phyloP scores from a whole-genome alignment of 2,329 filamentous ascomycete genomes.

The Cladorrhinum sp. region DNA sequence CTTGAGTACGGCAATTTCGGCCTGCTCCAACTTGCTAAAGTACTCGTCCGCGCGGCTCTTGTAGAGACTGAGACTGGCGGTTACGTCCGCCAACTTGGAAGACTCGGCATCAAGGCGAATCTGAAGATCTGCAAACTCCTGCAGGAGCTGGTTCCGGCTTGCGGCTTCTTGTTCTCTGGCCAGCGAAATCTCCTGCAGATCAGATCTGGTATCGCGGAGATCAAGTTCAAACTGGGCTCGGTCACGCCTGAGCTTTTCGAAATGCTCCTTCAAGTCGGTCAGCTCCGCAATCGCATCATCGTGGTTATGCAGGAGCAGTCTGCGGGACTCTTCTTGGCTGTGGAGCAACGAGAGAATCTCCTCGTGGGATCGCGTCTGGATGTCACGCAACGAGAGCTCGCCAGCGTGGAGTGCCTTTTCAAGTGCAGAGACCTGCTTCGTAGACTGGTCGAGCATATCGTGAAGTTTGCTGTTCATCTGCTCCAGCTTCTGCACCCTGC shows the following conservation, averaged over 20 bases:
- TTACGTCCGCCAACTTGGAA: constrained; percentile 79
- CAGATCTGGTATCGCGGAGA: constrained; percentile 76
- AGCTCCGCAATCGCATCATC: constrained; percentile 83
- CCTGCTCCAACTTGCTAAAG: constrained; percentile 94
- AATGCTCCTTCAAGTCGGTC: constrained; percentile 79
- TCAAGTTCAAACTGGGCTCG: constrained; percentile 80
- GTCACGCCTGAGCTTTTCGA: constrained; percentile 80
- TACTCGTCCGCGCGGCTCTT: constrained; percentile 93
- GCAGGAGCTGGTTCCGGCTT: constrained; percentile 82
- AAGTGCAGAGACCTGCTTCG: constrained; percentile 84
- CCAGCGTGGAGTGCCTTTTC: constrained; percentile 85
- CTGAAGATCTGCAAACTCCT: constrained; percentile 91
- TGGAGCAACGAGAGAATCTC: constrained; percentile 91
- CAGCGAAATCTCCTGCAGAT: constrained; percentile 74
- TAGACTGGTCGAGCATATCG: constrained; percentile 90
- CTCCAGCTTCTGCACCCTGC: constrained; percentile 86
- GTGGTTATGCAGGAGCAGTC: constrained; percentile 76
- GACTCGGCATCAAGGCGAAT: constrained; percentile 87
- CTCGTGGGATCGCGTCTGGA: constrained; percentile 90
- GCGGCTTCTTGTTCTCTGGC: constrained; percentile 82
- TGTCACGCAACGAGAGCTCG: constrained; percentile 82
- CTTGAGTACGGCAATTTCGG: constrained; percentile 92
- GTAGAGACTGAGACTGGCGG: constrained; percentile 81
- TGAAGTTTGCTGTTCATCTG: constrained; percentile 88
- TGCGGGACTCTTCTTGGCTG: constrained; percentile 85